Evolutionary conservation across 441 rosid species (phyloP), one percentile per base, ranked within the genome.

Genomic region (Mallotus japonicus): DNA sequence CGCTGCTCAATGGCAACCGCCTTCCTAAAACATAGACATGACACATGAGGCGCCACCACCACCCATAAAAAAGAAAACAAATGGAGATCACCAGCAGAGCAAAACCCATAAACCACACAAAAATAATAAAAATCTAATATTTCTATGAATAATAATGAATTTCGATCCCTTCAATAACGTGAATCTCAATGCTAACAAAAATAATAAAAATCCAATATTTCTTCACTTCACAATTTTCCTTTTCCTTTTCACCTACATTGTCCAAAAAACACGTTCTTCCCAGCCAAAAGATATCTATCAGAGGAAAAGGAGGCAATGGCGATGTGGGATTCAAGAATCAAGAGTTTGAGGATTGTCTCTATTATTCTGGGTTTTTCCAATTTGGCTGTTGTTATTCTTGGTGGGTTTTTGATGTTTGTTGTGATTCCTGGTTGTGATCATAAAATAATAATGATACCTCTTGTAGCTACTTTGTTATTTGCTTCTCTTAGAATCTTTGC

Each of bases 401-500:
- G 92, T 22, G 82, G 83, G 44, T 55, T 82, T 49, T 78, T 90
- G 56, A 17, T 84, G 54, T 40, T 80, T 40, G 42, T 73, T 19
- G 77, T 85, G 37, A 69, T 67, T 69, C 62, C 84, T 0, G 71
- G 72, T 55, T 90, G 97, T 76, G 72, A 74, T 62, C 67, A 51
- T 40, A 69, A 62, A 1, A 75, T 71, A 20, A 19, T 77, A 8
- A 55, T 75, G 17, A 71, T 83, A 15, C 90, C 93, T 12, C 74
- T 90, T 34, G 71, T 67, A 13, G 61, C 57, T 37, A 91, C 87
- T 19, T 85, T 89, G 16, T 34, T 85, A 17, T 79, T 83, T n/a
- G 90, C 96, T 10, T 83, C 58, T 44, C 42, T 87, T 65, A 86
- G 87, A 75, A 76, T 94, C 51, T 78, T 79, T 42, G 82, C 82